These are phyloP conservation scores for Pseudonectria buxi DNA, from an alignment of 2,329 filamentous ascomycete genomes.

Conservation along the genomic window DNA sequence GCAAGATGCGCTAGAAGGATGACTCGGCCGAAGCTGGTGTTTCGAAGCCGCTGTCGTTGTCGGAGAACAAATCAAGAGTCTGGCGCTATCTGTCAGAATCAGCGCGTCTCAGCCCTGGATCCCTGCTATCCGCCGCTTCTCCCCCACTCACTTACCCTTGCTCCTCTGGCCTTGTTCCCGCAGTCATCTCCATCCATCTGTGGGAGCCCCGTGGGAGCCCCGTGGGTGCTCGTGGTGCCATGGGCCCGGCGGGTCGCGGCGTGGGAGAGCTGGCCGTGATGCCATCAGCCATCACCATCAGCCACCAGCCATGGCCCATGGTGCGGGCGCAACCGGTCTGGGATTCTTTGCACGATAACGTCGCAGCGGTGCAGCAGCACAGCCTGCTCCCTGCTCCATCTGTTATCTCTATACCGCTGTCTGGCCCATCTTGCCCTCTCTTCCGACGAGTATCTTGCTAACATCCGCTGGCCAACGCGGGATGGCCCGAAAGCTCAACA, in stretches of 20 bases:
- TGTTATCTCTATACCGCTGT: conserved; percentile 10
- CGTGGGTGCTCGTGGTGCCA: conserved; percentile 18
- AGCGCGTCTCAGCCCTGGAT: conserved; percentile 7
- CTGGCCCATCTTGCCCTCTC: conserved; percentile 8
- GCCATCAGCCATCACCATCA: conserved; percentile 22
- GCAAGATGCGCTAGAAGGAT: too few relatives aligned
- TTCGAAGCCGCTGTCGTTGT: too few relatives aligned
- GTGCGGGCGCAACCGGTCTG: conserved; percentile 23
- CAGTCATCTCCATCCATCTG: conserved; percentile 8
- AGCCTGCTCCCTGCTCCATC: too few relatives aligned
- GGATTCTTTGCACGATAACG: conserved; percentile 24
- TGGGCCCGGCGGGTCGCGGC: conserved; percentile 20
- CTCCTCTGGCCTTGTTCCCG: conserved; percentile 11
- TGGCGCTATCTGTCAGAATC: conserved; percentile 10
- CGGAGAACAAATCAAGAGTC: conserved; percentile 10
- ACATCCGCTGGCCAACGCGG: conserved; percentile 12
- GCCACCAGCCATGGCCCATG: conserved; percentile 20
- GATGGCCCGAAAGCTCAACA: conserved; percentile 21
- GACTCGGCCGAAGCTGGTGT: too few relatives aligned
- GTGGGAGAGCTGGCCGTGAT: conserved; percentile 21
- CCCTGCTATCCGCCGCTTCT: conserved; percentile 6
- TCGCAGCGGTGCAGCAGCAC: conserved; percentile 17
- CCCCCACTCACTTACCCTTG: conserved; percentile 7
- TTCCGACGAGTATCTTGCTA: conserved; percentile 12
- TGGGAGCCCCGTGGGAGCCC: neutral